Evolutionary conservation across 1,139 yeast species (phyloP), one percentile per base, ranked within the genome.

Genomic region (Wickerhamomyces sp.): DNA sequence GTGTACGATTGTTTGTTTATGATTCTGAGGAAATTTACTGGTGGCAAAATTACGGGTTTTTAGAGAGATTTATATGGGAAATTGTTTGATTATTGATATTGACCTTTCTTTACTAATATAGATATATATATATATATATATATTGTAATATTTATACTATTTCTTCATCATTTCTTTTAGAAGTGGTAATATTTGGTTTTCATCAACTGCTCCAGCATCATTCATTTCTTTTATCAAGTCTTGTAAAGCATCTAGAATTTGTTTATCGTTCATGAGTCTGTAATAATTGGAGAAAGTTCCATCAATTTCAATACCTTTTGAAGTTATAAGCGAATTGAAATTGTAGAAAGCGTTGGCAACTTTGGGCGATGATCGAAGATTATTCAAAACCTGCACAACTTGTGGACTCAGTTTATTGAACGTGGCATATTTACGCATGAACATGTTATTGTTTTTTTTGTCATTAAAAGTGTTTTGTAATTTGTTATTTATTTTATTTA

Each of bases 1-100:
- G 14, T 66, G 16, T 39, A 4, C 28, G 19, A 4, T 8, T 17
- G 10, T 30, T 32, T 13, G 12, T 32, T 5, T 24, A 21, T 15
- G 31, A 36, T 14, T 16, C 25, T 8, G 25, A 26, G n/a, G 38
- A 36, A 13, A 7, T 36, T 7, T 36, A 36, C 21, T 36, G 38
- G 38, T 36, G 38, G 38, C 38, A 36, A 17, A 19, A n/a, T 18
- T n/a, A 10, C 7, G 24, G 30, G 3, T 14, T 20, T 7, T 13
- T 30, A 8, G 38, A 35, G 9, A 26, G 19, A 15, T 20, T 25
- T 15, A 20, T 36, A 26, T 36, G 38, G 38, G 12, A 31, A 24
- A 8, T 31, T 3, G 17, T 36, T 12, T 34, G 27, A 16, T 13
- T 6, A 25, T 19, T 7, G 24, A 4, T 16, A 5, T 17, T 12